phyloP scores from a whole-genome alignment of 495 filamentous ascomycete species.

The Astrocystis sublimbata region DNA sequence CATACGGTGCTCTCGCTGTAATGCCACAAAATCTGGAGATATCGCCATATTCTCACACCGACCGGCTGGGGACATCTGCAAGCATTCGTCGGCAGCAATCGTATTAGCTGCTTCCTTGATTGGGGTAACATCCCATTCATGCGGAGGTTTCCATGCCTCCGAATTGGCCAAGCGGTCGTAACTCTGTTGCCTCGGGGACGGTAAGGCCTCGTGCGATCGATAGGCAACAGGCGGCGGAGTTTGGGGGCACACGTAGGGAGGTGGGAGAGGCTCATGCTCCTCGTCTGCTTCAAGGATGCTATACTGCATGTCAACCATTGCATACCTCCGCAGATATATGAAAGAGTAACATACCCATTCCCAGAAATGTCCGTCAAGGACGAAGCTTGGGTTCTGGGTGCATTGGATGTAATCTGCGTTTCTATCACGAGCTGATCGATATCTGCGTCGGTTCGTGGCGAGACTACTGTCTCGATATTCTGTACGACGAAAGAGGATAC shows the following conservation, averaged over 20 bases:
- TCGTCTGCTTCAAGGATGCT: conserved; percentile 27
- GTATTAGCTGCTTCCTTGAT: conserved; percentile 17
- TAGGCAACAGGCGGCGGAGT: conserved; percentile 28
- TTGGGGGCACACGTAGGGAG: conserved; percentile 23
- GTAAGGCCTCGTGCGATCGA: conserved; percentile 17
- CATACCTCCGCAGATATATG: neutral
- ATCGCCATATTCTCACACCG: conserved; percentile 25
- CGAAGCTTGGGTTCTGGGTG: conserved; percentile 22
- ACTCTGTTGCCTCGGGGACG: conserved; percentile 23
- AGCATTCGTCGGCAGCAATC: conserved; percentile 18
- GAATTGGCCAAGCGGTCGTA: conserved; percentile 28
- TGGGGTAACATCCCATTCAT: conserved; percentile 38
- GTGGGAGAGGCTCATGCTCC: conserved; percentile 23
- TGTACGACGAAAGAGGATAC: conserved; percentile 41
- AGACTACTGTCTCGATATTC: conserved; percentile 36
- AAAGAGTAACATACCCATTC: conserved; percentile 24
- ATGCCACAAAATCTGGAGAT: conserved; percentile 29
- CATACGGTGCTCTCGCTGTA: conserved; percentile 43
- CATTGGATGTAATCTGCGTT: conserved; percentile 40
- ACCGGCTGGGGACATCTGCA: conserved; percentile 14
- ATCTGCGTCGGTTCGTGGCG: conserved; percentile 32
- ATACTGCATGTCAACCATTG: conserved; percentile 6
- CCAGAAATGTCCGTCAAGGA: conserved; percentile 22
- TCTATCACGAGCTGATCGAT: conserved; percentile 33
- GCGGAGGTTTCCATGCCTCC: conserved; percentile 46